A percentile compares a stretch with the other conserved stretches of the same genome.
Evolutionary conservation across 208 protist species (phyloP).

Genomic region (Borovskyia barvae): DNA sequence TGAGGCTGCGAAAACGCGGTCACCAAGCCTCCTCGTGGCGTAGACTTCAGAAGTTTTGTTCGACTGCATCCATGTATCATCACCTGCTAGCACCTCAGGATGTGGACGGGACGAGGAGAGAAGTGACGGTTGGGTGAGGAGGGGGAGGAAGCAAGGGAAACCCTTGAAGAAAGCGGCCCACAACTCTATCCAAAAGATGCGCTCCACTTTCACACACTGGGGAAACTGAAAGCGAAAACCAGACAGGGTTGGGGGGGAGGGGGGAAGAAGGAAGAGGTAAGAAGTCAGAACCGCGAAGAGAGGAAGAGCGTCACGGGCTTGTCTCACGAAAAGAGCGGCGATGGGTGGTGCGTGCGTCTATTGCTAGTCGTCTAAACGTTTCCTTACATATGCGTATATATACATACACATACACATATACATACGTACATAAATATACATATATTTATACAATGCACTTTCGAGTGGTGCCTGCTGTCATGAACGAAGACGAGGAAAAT

Average conservation of each 20-base stretch:
- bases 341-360: no score
- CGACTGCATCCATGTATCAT: constrained; percentile 20
- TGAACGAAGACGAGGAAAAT: not conserved
- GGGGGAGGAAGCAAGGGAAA: no score
- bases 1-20: constrained; percentile 8
- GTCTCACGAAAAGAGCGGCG: no score
- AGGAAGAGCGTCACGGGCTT: no score
- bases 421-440: not conserved
- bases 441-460: not conserved
- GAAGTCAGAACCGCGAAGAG: not conserved
- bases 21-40: constrained; percentile 2
- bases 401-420: not conserved
- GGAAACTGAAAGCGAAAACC: not conserved
- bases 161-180: no score
- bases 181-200: no score
- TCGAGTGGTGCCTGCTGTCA: not conserved
- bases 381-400: not conserved
- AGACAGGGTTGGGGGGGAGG: not conserved
- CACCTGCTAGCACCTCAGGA: no score
- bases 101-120: no score
- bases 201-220: no score
- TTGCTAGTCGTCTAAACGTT: no score
- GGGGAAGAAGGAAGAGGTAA: not conserved
- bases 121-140: no score
- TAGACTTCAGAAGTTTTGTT: not conserved